Percentiles rank a stretch among this genome's conserved stretches.
Conservation (phyloP, 352 stramenopile genomes). For the Pythium phragmiticola region DNA sequence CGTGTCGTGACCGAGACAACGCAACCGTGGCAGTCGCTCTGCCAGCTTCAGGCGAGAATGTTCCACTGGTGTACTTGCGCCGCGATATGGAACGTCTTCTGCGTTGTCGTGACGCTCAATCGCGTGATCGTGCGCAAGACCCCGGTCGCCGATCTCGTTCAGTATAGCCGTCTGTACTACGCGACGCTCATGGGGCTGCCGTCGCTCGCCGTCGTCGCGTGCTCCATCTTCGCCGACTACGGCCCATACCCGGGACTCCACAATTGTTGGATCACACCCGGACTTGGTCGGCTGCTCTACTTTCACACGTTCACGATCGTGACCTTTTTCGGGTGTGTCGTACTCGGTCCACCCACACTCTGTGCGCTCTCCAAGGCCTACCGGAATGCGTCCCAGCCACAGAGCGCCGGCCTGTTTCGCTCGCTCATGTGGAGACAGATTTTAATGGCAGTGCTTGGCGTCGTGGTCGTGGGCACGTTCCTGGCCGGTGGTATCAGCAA, state of each 20-base stretch:
- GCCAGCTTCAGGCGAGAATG: constrained; percentile 28
- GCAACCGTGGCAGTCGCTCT: constrained; percentile 28
- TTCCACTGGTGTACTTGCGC: constrained; percentile 37
- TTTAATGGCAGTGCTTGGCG: constrained; percentile 27
- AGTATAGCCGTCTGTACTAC: constrained; percentile 26
- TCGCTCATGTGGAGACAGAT: constrained; percentile 30
- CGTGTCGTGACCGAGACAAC: constrained; percentile 25
- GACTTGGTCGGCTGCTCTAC: constrained; percentile 31
- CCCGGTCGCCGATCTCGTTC: constrained; percentile 21
- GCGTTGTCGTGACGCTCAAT: constrained; percentile 22
- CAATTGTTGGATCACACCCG: constrained; percentile 38
- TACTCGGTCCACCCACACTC: constrained; percentile 23
- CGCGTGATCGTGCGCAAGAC: constrained; percentile 33
- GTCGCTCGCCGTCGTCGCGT: constrained; percentile 22
- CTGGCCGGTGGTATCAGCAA: constrained; percentile 33
- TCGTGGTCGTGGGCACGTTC: constrained; percentile 28
- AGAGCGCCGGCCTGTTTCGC: constrained; percentile 23
- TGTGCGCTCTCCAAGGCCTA: constrained; percentile 31
- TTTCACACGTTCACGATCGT: constrained; percentile 34
- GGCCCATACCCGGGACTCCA: constrained; percentile 33
- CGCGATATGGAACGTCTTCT: constrained; percentile 35
- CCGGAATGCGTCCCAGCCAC: constrained; percentile 10
- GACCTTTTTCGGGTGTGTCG: constrained; percentile 25
- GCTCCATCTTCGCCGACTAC: constrained; percentile 31
- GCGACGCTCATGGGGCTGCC: constrained; percentile 25